These are phyloP conservation scores for Ceratocystiopsis brevicomis DNA, from an alignment of 2,329 filamentous ascomycete genomes.

Conservation along the genomic window DNA sequence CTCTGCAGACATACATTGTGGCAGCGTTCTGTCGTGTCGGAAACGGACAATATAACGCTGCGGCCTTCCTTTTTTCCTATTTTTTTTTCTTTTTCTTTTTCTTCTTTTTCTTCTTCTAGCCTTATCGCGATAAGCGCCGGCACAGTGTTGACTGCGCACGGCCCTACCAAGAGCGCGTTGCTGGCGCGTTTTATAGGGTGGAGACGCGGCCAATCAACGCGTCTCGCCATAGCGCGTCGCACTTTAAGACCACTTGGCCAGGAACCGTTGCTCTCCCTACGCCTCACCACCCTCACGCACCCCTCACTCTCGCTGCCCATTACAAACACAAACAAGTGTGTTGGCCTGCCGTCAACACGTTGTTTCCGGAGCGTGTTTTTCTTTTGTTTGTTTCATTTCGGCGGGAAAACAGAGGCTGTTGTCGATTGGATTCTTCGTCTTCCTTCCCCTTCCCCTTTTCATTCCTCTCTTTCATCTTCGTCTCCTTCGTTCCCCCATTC, in stretches of 20 bases:
- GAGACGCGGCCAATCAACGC: neutral
- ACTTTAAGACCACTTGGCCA: neutral
- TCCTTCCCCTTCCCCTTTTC: neutral
- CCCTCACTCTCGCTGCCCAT: no score
- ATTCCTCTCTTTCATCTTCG: neutral
- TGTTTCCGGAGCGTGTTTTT: neutral
- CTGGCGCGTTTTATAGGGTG: neutral
- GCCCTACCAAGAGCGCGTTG: neutral
- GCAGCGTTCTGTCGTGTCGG: neutral
- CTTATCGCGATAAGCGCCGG: slow-evolving; percentile 3
- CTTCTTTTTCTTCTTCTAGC: neutral
- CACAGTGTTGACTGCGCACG: neutral
- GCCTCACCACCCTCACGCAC: no score
- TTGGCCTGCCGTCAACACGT: no score
- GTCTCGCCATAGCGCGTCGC: slow-evolving; percentile 1
- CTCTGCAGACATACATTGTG: slow-evolving; percentile 21
- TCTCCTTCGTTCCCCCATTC: neutral
- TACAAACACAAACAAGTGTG: no score
- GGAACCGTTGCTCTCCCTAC: no score
- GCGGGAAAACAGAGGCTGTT: no score
- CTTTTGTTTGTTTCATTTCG: neutral
- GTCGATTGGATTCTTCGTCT: neutral
- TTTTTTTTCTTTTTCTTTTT: neutral
- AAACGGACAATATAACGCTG: no score
- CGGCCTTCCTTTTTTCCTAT: no score